Evolutionary conservation across 2,329 filamentous ascomycete species (phyloP).

Genomic region (Sporothrix humicola): DNA sequence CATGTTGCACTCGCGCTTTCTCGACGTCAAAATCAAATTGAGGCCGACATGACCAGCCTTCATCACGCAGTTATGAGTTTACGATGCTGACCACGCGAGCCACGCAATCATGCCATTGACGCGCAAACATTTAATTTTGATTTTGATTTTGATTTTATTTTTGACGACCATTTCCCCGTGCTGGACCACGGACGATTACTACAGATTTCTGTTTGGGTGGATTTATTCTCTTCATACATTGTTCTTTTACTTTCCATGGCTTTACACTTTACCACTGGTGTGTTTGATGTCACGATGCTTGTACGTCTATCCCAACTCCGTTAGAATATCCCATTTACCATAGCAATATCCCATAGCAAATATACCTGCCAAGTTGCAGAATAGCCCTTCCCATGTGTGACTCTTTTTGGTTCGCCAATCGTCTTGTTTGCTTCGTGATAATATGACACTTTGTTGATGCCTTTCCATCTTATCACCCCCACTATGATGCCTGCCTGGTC

Average conservation of each 20-base stretch:
- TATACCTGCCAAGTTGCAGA: no score
- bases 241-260: constrained; percentile 4
- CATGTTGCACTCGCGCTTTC: no score
- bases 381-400: not conserved
- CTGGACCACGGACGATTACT: not conserved
- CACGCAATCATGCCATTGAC: no score
- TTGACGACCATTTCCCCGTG: not conserved
- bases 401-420: not conserved
- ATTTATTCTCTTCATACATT: not conserved
- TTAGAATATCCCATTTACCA: not conserved
- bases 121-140: no score
- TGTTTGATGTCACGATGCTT: not conserved
- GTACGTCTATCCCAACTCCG: constrained; percentile 7
- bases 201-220: not conserved
- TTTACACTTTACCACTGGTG: not conserved
- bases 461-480: not conserved
- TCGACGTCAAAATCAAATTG: no score
- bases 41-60: no score
- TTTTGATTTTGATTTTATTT: no score
- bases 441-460: not conserved
- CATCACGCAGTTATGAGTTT: not conserved
- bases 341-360: no score
- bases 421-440: not conserved
- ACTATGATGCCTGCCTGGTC: not conserved
- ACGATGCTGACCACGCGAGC: not conserved